Percentiles rank a stretch among this genome's conserved stretches.
Conservation (phyloP, 2,329 filamentous ascomycete species). For the Aspergillus quadricinctus region DNA sequence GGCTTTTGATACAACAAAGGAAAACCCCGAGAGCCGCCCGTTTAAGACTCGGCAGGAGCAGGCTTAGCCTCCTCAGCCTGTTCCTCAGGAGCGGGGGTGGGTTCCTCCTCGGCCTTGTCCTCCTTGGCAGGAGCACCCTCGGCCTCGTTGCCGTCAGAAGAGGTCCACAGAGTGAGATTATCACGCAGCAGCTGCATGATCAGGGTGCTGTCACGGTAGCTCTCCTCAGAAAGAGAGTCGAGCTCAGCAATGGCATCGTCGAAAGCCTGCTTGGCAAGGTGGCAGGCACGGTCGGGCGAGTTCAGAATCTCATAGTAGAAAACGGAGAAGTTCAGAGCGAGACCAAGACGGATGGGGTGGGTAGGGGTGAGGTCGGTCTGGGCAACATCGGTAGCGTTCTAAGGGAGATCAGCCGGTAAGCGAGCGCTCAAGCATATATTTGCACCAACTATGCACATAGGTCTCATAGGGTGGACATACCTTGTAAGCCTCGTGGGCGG, state of each 20-base stretch:
- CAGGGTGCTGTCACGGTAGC: constrained; percentile 96
- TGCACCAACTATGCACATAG: not conserved
- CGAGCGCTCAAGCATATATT: too few relatives aligned
- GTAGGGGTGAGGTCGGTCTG: constrained; percentile 96
- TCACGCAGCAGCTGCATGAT: constrained; percentile 99
- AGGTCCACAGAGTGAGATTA: constrained; percentile 98
- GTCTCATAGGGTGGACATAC: constrained; percentile 47
- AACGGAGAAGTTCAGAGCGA: constrained; percentile 98
- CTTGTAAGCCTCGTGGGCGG: constrained; percentile 98
- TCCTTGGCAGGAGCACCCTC: constrained; percentile 60
- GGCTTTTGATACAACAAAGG: constrained; percentile 23
- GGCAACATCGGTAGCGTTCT: constrained; percentile 97
- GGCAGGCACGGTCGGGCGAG: constrained; percentile 95
- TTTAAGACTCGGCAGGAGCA: constrained; percentile 34
- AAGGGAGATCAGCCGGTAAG: not conserved
- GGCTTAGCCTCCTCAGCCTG: constrained; percentile 38
- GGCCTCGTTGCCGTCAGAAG: constrained; percentile 76
- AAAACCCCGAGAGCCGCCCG: constrained; percentile 20
- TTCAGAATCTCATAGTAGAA: constrained; percentile 99
- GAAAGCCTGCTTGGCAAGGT: constrained; percentile 98
- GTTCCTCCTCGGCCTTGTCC: constrained; percentile 48
- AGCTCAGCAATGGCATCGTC: constrained; percentile 98
- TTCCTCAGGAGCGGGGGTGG: constrained; percentile 45
- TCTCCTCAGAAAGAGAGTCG: constrained; percentile 95
- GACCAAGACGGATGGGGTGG: constrained; percentile 94